Base-by-base conservation (phyloP, 2,329 filamentous ascomycete species). In the Botrytis deweyae region DNA sequence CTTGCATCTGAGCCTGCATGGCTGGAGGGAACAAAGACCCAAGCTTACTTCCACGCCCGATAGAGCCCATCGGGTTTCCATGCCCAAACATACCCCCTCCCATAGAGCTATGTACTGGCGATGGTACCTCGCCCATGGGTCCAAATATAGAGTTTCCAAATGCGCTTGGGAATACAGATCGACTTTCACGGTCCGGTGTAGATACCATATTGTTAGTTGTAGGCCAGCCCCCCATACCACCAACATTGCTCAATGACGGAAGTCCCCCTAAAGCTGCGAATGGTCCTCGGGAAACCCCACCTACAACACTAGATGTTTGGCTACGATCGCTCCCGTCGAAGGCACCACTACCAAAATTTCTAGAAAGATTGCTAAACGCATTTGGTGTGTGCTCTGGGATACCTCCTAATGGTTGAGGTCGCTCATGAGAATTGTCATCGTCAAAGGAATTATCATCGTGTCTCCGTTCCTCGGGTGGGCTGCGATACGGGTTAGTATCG, bases 401-500 rank as follows among this genome's bases (percentile, higher is more conserved):
- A 55, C 86, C 86, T 72, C 85, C 86, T 72, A 89, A 82, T 20
- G 86, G 86, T 62, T 85, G 84, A 71, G 86, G 85, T 69, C 86
- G 85, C 40, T 87, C 87, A 70, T 86, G 85, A 20, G 83, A 80
- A 68, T 75, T 63, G 36, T 80, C 79, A 12, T 72, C 77, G 25
- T 80, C 80, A 70, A 76, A 80, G 33, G 74, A 78, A 12, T 87
- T 85, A 20, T 85, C 84, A 49, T 82, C 80, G 66, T 85, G 86
- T 29, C 88, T 46, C 55, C 66, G 72, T 25, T 73, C 72, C 55
- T 91, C 92, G 12, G 92, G 90, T 3, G 96, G 96, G 81, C 95
- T 98, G 76, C 95, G 93, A 81, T 96, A 99, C 2, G 96, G 96
- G 80, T 99, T 99, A 4, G 96, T 98, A 80, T 97, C 93, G 18